phyloP scores from a whole-genome alignment of 1,284 basidiomycete genomes.

The Apiotrichum montevideense region DNA sequence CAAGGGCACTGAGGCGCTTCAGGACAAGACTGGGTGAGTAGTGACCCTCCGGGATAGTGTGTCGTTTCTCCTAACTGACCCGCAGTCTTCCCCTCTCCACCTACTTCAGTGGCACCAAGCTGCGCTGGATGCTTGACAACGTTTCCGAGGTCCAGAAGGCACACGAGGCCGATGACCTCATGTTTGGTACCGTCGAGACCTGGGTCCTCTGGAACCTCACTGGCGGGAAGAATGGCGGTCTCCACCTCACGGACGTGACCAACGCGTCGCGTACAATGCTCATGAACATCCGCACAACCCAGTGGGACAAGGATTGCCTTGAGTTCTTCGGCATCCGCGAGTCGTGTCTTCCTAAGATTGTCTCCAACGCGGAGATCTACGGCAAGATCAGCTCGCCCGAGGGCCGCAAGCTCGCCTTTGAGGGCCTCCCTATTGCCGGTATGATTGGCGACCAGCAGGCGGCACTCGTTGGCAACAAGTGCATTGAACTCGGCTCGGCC shows the following conservation, averaged over 20 bases:
- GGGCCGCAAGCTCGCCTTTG: constrained; percentile 49
- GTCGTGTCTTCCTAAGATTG: constrained; percentile 77
- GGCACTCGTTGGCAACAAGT: constrained; percentile 94
- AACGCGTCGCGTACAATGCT: constrained; percentile 95
- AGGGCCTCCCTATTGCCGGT: constrained; percentile 78
- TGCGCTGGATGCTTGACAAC: constrained; percentile 95
- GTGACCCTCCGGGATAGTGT: not conserved
- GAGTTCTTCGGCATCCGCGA: constrained; percentile 78
- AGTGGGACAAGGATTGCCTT: constrained; percentile 78
- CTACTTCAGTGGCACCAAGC: constrained; percentile 93
- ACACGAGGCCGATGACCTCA: constrained; percentile 71
- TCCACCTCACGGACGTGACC: constrained; percentile 92
- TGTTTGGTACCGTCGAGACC: constrained; percentile 92
- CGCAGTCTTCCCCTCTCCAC: constrained; percentile 76
- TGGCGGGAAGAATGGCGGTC: constrained; percentile 59
- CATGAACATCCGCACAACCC: constrained; percentile 71
- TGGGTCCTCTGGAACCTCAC: constrained; percentile 77
- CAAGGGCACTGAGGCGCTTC: constrained; percentile 10
- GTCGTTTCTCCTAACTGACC: not conserved
- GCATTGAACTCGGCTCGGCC: constrained; percentile 72
- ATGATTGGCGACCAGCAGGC: constrained; percentile 96
- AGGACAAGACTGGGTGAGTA: constrained; percentile 14
- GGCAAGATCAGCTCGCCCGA: constrained; percentile 62
- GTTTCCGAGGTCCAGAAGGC: constrained; percentile 71
- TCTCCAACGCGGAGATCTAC: constrained; percentile 88